These are phyloP conservation scores for Coccomyxa subellipsoidea DNA, from an alignment of 163 green algal species.

Conservation along the genomic window DNA sequence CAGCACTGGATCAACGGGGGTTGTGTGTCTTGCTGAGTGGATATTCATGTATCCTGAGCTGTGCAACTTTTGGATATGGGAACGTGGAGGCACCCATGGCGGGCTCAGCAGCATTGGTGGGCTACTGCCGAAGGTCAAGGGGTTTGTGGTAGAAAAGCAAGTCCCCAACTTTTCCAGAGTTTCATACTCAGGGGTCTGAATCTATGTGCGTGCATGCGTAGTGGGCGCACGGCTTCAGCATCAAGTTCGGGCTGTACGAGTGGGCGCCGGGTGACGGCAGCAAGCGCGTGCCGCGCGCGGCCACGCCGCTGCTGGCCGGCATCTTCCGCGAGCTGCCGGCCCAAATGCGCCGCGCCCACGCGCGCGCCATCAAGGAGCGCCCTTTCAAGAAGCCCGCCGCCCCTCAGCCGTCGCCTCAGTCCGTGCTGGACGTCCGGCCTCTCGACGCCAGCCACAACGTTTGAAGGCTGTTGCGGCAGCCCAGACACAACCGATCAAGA, in stretches of 20 bases:
- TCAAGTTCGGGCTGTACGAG: conserved; percentile 63
- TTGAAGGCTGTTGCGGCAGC: no score
- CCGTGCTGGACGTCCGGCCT: background rate
- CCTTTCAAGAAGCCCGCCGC: background rate
- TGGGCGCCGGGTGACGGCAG: conserved; percentile 34
- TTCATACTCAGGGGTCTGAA: no score
- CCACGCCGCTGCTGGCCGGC: conserved; percentile 14
- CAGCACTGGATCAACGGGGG: background rate
- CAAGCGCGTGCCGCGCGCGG: conserved; percentile 14
- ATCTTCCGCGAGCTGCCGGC: conserved; percentile 13
- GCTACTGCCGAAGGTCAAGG: no score
- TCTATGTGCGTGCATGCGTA: no score
- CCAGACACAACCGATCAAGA: no score
- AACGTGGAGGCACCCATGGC: no score
- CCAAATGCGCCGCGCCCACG: background rate
- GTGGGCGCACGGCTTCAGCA: conserved; percentile 65
- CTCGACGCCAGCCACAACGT: background rate
- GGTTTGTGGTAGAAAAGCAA: background rate
- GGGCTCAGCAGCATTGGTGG: no score
- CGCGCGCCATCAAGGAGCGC: background rate
- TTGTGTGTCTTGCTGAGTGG: background rate
- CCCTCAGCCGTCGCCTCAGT: background rate
- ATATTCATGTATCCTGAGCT: background rate
- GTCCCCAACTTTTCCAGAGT: background rate
- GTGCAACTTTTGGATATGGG: background rate